Base-by-base conservation (phyloP, 1,284 basidiomycete species). In the Ceratobasidium sp. region DNA sequence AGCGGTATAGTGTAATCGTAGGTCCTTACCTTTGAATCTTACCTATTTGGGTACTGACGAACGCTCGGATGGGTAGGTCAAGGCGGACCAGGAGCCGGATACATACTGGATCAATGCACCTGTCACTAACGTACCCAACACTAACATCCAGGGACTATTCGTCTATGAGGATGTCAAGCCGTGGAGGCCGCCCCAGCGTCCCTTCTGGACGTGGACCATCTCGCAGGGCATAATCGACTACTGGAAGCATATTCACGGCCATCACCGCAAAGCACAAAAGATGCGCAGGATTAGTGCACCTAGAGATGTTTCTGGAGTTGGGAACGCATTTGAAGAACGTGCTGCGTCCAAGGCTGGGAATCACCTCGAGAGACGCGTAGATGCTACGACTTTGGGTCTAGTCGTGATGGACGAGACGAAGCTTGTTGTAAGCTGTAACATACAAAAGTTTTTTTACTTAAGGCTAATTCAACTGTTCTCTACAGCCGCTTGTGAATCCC, bases 31-130 rank as follows among this genome's bases (percentile, higher is more conserved):
- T 20, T 44, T 26, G 39, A 1, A 2, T 7, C 44, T 64, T 28
- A n/a, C n/a, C 28, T 46, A 10, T 39, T 49, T 53, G 63, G 51
- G 33, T 49, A 33, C 33, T 79, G 5, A 66, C 33, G 26, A 46
- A 44, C 26, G 40, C 6, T n/a, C 40, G 5, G 15, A 69, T 77
- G 23, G 71, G 58, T 60, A 85, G 79, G 70, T 88, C 12, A 82
- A 83, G 20, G 87, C 88, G 1, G 82, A 86, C 80, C 84, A 88
- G 77, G 77, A 85, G 0, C 81, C 84, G 3, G 83, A 82, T 64
- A 89, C 88, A 79, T 88, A 89, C 79, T 89, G 86, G 81, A 86
- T 86, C 78, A 84, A 84, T 77, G 83, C 84, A 15, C 82, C 82
- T 15, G 71, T 84, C 33, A 82, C 81, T 78, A 80, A 81, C 42